Base-by-base conservation (phyloP, 441 rosid species). In the Cnidoscolus chayamansa region DNA sequence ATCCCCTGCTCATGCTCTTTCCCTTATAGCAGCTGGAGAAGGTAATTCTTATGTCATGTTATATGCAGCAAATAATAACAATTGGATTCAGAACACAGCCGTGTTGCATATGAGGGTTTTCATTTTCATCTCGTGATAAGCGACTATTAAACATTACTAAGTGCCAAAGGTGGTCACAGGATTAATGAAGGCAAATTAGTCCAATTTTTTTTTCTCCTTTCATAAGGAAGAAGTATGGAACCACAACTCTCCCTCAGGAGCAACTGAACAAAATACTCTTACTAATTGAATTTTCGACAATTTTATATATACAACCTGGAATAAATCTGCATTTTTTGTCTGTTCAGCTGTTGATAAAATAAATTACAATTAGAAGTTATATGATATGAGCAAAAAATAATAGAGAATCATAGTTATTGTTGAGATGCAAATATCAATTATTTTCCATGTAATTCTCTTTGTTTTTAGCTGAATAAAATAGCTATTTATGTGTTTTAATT, bases 1-100 rank as follows among this genome's bases (percentile, higher is more conserved):
- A 79, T 96, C 99, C 73, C 97, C 99, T 78, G 99, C 98, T 74
- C 99, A 96, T 81, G 97, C 92, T 40, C 97, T 96, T 66, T 96
- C 99, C 70, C 90, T 96, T 77, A 93, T 96, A 74, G 99, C 99
- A 58, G 93, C 99, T 76, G 99, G 99, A 79, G 99, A 96, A 96
- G 99, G 99, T 96, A 84, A 77, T 53, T 76, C 51, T 68, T 74
- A 47, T 76, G 48, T 63, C 69, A 60, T 40, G 45, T 40, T 7
- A 61, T 65, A 67, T 37, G 68, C 60, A 31, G 72, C 37, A 66
- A 71, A 17, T 10, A 68, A 65, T 58, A 15, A 10, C 51, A 71
- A 30, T n/a, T 43, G 10, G 59, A 61, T 58, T 67, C 63, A 43
- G 63, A 65, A 20, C 51, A 58, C 13, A 47, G 25, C 50, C 50